phyloP scores from a whole-genome alignment of 768 basidiomycete genomes.

The Termitomyces sp. region DNA sequence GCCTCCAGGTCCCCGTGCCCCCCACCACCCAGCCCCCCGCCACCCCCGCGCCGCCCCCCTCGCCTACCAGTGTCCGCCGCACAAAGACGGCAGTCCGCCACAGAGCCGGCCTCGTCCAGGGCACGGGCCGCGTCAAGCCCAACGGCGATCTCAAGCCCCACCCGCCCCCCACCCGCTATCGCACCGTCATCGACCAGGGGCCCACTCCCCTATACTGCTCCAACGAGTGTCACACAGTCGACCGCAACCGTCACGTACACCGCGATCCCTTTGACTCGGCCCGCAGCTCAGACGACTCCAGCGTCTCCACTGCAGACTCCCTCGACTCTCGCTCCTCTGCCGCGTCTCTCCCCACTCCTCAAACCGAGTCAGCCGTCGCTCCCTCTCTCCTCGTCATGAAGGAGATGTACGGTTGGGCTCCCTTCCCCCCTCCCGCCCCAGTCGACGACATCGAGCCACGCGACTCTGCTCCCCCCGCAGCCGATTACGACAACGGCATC shows the following conservation, averaged over 20 bases:
- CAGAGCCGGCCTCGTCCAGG: slow-evolving; percentile 51
- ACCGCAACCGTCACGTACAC: slow-evolving; percentile 48
- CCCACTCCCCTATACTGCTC: slow-evolving; percentile 85
- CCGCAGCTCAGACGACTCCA: slow-evolving; percentile 6
- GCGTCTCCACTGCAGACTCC: slow-evolving; percentile 21
- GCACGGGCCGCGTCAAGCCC: slow-evolving; percentile 57
- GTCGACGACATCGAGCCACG: slow-evolving; percentile 19
- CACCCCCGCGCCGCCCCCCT: slow-evolving; percentile 36
- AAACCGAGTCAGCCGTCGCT: slow-evolving; percentile 19
- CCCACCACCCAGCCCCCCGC: slow-evolving; percentile 21
- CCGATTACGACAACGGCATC: slow-evolving; percentile 50
- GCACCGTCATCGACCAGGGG: slow-evolving; percentile 71
- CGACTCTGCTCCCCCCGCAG: slow-evolving; percentile 12
- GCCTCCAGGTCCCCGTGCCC: slow-evolving; percentile 43
- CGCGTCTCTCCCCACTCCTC: slow-evolving; percentile 37
- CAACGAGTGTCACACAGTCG: slow-evolving; percentile 62
- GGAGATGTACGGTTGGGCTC: slow-evolving; percentile 38
- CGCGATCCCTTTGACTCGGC: slow-evolving; percentile 26
- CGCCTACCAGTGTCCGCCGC: slow-evolving; percentile 16
- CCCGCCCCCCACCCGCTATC: slow-evolving; percentile 27
- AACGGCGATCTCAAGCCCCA: slow-evolving; percentile 40
- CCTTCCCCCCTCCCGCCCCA: slow-evolving; percentile 44
- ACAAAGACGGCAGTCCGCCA: slow-evolving; percentile 18
- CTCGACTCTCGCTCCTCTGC: slow-evolving; percentile 36
- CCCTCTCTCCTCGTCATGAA: slow-evolving; percentile 27